Conservation (phyloP, 306 rosid genomes). For the Pyrus pyrifolia region DNA sequence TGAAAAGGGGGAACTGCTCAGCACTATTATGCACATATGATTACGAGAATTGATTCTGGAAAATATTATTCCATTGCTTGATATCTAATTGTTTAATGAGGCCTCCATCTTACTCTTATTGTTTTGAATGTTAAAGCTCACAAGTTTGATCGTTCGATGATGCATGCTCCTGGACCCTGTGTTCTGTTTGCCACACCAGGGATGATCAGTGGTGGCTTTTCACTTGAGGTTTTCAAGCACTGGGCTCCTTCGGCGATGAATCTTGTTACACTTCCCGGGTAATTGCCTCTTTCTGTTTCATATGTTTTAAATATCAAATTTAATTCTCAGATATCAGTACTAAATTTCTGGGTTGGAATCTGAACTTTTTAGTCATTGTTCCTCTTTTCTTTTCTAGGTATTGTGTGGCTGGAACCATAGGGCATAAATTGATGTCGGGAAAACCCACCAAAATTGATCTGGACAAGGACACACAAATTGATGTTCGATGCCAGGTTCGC, state of each 20-base stretch:
- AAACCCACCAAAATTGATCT: constrained; percentile 63
- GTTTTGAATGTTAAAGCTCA: constrained; percentile 55
- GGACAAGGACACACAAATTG: constrained; percentile 57
- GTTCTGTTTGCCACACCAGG: constrained; percentile 99
- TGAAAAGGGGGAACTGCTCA: too few species aligned
- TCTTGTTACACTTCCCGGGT: constrained; percentile 86
- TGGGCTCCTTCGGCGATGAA: constrained; percentile 88
- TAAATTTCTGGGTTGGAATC: neutral
- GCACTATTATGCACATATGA: neutral
- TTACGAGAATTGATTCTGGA: neutral
- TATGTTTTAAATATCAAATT: neutral
- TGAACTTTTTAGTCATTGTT: neutral
- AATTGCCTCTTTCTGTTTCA: neutral
- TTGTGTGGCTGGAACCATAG: constrained; percentile 79
- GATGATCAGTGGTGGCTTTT: constrained; percentile 86
- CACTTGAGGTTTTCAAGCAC: constrained; percentile 84
- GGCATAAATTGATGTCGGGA: constrained; percentile 79
- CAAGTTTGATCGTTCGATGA: constrained; percentile 74
- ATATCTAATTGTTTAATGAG: constrained; percentile 3
- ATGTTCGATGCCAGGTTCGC: constrained; percentile 82
- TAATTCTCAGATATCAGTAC: neutral
- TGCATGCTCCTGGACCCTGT: constrained; percentile 86
- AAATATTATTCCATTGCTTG: constrained; percentile 8
- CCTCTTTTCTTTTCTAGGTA: constrained; percentile 41
- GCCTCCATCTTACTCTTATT: constrained; percentile 12